Evolutionary conservation across 305 asterid species (phyloP).

Genomic region (Fraxinus velutina): DNA sequence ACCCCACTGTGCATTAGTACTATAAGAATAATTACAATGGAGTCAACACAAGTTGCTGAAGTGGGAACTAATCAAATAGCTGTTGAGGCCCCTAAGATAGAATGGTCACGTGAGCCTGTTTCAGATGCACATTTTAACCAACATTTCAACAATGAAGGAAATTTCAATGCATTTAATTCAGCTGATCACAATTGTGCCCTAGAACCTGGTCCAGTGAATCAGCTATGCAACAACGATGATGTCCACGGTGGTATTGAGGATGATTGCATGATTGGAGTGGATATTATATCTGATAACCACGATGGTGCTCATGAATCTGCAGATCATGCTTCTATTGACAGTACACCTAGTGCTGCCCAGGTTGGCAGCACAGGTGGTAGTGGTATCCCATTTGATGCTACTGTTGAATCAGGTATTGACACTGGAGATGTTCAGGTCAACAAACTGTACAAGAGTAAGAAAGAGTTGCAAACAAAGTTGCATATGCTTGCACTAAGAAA

Average conservation of each 20-base stretch:
- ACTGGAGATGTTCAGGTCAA: not conserved
- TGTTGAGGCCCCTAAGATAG: not conserved
- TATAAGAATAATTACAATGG: not conserved
- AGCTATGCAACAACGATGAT: not conserved
- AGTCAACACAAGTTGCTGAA: not conserved
- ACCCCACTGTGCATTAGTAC: not conserved
- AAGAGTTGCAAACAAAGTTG: not conserved
- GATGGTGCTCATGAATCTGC: not conserved
- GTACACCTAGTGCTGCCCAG: not conserved
- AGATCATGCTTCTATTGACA: slow-evolving; percentile 1
- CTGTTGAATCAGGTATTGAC: not conserved
- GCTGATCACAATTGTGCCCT: not conserved
- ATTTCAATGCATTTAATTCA: not conserved
- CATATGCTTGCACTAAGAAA: slow-evolving; percentile 7
- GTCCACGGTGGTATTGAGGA: not conserved
- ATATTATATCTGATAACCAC: not conserved
- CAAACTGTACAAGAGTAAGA: not conserved
- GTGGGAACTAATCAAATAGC: not conserved
- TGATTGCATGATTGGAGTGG: slow-evolving; percentile 2
- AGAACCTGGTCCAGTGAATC: not conserved
- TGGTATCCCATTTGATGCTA: not conserved
- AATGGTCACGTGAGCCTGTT: not conserved
- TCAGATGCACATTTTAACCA: not conserved
- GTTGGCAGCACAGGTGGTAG: not conserved
- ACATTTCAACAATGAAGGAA: not conserved